Percentiles rank a stretch among this genome's conserved stretches.
Conservation (phyloP, 805 yeast genomes). For the Ogataea nitratoaversa region DNA sequence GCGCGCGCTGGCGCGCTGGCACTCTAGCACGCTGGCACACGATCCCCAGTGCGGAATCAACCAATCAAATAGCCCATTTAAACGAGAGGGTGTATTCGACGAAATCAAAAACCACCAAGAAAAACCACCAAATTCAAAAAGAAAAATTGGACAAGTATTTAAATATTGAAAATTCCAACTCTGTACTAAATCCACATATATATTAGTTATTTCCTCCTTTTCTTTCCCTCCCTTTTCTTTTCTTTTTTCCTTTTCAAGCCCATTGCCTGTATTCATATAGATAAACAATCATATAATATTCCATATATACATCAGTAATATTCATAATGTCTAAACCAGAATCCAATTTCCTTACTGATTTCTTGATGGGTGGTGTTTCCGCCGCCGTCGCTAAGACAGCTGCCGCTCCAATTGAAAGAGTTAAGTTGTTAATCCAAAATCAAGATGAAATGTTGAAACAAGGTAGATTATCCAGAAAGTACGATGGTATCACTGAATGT, state of each 20-base stretch:
- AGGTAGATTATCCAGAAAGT: constrained; percentile 84
- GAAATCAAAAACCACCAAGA: background rate
- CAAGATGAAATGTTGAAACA: constrained; percentile 98
- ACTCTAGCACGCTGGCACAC: too few relatives aligned
- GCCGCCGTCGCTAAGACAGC: constrained; percentile 98
- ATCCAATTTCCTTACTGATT: constrained; percentile 56
- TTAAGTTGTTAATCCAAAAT: constrained; percentile 92
- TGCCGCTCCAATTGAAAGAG: constrained; percentile 97
- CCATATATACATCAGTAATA: constrained; percentile 4
- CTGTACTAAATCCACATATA: constrained; percentile 1
- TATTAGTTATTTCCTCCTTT: constrained; percentile 5
- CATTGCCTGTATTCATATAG: constrained; percentile 8
- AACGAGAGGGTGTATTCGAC: background rate
- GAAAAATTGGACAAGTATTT: constrained; percentile 16
- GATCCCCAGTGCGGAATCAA: background rate
- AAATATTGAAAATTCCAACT: constrained; percentile 14
- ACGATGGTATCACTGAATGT: constrained; percentile 90
- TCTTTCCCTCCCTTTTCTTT: background rate
- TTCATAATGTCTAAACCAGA: constrained; percentile 34
- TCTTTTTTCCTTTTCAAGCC: background rate
- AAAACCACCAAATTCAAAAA: constrained; percentile 2
- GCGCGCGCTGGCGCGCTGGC: too few relatives aligned
- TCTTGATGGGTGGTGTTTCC: constrained; percentile 98
- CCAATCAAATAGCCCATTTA: background rate
- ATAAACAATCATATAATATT: constrained; percentile 8